Base-by-base conservation (phyloP, 2,329 filamentous ascomycete genomes). In the Fusarium foetens region DNA sequence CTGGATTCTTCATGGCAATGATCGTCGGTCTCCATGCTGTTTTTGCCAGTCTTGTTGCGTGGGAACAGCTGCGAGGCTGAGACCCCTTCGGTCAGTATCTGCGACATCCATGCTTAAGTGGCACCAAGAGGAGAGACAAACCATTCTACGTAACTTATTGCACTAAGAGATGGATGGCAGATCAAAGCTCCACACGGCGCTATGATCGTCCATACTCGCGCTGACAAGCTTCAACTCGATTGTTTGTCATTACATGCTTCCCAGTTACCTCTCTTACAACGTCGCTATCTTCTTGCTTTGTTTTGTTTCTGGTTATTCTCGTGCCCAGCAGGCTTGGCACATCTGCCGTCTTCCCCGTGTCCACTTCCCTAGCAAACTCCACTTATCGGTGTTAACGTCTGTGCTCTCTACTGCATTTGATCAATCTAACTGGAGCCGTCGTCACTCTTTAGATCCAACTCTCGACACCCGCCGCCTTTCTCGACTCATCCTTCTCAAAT, bases 401-500 rank as follows among this genome's bases (percentile, higher is more conserved):
- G 65, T 70, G 63, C 66, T 57, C 36, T 68, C 73, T 69, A 45
- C 73, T 70, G 49, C 53, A 68, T 69, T 54, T 59, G 35, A 66
- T 66, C 52, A 48, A 69, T 70, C 66, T 69, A 65, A 77, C 74
- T 71, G 71, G 55, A 72, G 60, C 57, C 71, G 70, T 75, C 74
- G 65, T 72, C 75, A 66, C 61, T 52, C 63, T 63, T 64, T 68
- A 76, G 76, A 71, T 74, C 78, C 59, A 70, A 70, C 66, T 66
- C 71, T 72, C 78, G 78, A 73, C 76, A 78, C 42, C 64, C 72
- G 59, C 73, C 72, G 54, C 74, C 75, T 68, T 72, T 78, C 63
- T 88, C 88, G 46, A 84, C 87, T 33, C 89, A 90, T 79, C 87
- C 90, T 58, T 92, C 92, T 38, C 90, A 92, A 75, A 86, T 88